Conservation (phyloP, 352 stramenopile genomes). For the Globisporangium lucens region DNA sequence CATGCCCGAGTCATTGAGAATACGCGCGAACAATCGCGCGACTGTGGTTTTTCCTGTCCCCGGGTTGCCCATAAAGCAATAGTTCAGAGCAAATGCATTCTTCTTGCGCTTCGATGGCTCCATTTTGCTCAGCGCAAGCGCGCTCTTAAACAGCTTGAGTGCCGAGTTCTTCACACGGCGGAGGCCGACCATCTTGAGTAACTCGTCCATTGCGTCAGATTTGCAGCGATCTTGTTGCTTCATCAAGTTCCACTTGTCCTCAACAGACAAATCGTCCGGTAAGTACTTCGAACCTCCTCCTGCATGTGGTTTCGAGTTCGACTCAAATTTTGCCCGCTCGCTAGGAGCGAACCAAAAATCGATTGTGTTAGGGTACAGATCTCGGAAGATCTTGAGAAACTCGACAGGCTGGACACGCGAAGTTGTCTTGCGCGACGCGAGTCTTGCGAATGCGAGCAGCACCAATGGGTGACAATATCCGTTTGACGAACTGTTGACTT, state of each 20-base stretch:
- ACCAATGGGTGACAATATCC: slow-evolving; percentile 47
- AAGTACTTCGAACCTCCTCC: not conserved
- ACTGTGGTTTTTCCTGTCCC: slow-evolving; percentile 82
- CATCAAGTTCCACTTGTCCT: slow-evolving; percentile 62
- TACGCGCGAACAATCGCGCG: slow-evolving; percentile 72
- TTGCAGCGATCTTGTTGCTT: slow-evolving; percentile 41
- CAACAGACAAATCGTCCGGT: slow-evolving; percentile 10
- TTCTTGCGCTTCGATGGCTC: slow-evolving; percentile 56
- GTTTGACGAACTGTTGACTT: slow-evolving; percentile 8
- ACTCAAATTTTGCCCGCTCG: slow-evolving; percentile 23
- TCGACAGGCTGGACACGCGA: slow-evolving; percentile 24
- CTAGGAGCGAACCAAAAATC: slow-evolving; percentile 35
- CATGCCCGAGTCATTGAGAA: slow-evolving; percentile 77
- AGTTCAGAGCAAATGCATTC: slow-evolving; percentile 68
- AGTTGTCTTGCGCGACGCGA: slow-evolving; percentile 20
- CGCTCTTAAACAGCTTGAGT: slow-evolving; percentile 72
- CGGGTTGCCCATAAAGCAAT: slow-evolving; percentile 74
- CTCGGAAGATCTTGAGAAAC: slow-evolving; percentile 44
- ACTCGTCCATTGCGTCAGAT: slow-evolving; percentile 76
- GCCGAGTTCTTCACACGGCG: slow-evolving; percentile 76
- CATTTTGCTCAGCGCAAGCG: slow-evolving; percentile 57
- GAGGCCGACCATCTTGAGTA: slow-evolving; percentile 83
- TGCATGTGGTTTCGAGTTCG: not conserved
- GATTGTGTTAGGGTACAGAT: slow-evolving; percentile 49
- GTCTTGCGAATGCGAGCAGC: slow-evolving; percentile 46